Conservation (phyloP, 345 rosid genomes). For the Salix exigua region DNA sequence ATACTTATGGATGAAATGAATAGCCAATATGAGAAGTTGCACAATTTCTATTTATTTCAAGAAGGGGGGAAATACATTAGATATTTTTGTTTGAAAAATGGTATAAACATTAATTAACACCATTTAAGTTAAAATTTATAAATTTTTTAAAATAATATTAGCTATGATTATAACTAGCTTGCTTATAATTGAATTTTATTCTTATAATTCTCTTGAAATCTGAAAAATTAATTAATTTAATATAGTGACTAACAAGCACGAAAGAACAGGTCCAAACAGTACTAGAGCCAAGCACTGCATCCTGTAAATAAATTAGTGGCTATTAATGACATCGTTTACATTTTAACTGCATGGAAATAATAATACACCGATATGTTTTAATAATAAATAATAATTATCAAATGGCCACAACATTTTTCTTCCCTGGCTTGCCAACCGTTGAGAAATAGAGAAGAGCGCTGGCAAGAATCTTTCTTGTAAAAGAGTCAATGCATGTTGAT, state of each 20-base stretch:
- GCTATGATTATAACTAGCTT: background rate
- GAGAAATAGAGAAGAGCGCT: constrained; percentile 24
- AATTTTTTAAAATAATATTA: no score
- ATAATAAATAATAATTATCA: background rate
- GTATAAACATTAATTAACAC: no score
- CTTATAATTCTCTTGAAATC: background rate
- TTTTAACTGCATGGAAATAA: background rate
- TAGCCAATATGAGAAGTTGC: no score
- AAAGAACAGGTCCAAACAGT: background rate
- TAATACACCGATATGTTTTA: background rate
- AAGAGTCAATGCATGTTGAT: constrained; percentile 29
- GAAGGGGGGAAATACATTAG: no score
- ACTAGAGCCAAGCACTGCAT: background rate
- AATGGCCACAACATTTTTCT: constrained; percentile 21
- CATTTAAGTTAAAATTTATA: no score
- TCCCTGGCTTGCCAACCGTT: constrained; percentile 47
- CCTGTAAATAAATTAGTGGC: background rate
- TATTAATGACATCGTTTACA: background rate
- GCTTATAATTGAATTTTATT: background rate
- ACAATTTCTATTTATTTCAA: no score
- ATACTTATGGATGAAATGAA: no score
- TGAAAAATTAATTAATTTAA: background rate
- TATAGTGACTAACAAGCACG: background rate
- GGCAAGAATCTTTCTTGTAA: constrained; percentile 8
- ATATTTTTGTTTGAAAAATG: no score